Evolutionary conservation across 1,284 basidiomycete species (phyloP).

Genomic region (Boletus sp.): DNA sequence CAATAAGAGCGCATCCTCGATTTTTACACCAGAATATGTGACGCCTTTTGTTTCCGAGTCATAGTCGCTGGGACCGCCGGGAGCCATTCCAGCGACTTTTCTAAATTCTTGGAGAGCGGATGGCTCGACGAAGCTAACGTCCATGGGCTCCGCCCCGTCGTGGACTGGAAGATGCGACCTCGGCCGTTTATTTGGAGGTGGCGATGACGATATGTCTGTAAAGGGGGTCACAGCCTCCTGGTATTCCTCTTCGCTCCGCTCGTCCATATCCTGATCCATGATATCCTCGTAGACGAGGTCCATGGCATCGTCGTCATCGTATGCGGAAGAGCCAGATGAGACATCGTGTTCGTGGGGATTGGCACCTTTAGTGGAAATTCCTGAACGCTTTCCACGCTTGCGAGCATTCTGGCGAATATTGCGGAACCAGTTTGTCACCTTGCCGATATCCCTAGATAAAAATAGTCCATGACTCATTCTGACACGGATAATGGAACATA

Average conservation of each 20-base stretch:
- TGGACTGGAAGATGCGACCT: slow-evolving; percentile 31
- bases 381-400: slow-evolving; percentile 57
- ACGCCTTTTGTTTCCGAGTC: slow-evolving; percentile 32
- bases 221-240: slow-evolving; percentile 74
- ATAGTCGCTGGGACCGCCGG: slow-evolving; percentile 30
- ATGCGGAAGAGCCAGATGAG: slow-evolving; percentile 55
- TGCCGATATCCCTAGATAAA: slow-evolving; percentile 67
- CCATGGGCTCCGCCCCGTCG: slow-evolving; percentile 34
- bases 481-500: background rate
- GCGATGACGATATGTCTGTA: slow-evolving; percentile 58
- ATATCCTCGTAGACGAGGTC: slow-evolving; percentile 41
- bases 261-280: slow-evolving; percentile 48
- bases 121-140: slow-evolving; percentile 34
- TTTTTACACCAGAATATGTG: slow-evolving; percentile 47
- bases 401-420: slow-evolving; percentile 76
- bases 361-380: slow-evolving; percentile 46
- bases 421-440: slow-evolving; percentile 86
- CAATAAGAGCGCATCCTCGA: slow-evolving; percentile 69
- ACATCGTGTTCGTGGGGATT: slow-evolving; percentile 50
- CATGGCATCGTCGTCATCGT: slow-evolving; percentile 48
- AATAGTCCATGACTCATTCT: slow-evolving; percentile 16
- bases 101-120: slow-evolving; percentile 34
- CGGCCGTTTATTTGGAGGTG: slow-evolving; percentile 40
- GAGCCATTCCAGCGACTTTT: slow-evolving; percentile 32
- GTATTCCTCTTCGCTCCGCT: slow-evolving; percentile 66